Evolutionary conservation across 306 rosid genomes (phyloP).

Genomic region (Cicer bijugum): DNA sequence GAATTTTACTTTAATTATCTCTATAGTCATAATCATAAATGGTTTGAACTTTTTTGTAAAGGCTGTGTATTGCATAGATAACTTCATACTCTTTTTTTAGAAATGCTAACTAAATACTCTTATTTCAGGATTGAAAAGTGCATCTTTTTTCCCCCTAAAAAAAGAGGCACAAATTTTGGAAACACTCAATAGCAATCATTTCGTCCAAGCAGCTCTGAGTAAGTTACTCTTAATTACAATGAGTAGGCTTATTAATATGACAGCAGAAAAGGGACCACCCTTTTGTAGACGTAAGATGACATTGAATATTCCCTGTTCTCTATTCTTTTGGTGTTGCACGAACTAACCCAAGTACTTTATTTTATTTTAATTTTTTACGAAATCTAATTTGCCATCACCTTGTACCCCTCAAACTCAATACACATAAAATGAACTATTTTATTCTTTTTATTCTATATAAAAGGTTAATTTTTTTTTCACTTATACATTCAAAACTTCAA

Average conservation of each 20-base stretch:
- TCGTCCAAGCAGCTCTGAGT: not conserved
- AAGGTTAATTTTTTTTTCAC: too few relatives aligned
- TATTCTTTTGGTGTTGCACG: not conserved
- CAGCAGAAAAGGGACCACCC: constrained; percentile 17
- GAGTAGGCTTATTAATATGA: not conserved
- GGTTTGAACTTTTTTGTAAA: not conserved
- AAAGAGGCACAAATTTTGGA: not conserved
- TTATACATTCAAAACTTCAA: too few relatives aligned
- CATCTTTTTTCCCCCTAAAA: not conserved
- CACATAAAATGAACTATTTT: too few relatives aligned
- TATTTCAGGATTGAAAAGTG: not conserved
- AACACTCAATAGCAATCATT: not conserved
- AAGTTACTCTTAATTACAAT: not conserved
- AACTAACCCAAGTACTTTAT: too few relatives aligned
- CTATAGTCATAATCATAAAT: too few relatives aligned
- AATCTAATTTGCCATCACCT: too few relatives aligned
- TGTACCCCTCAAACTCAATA: too few relatives aligned
- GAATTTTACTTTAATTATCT: too few relatives aligned
- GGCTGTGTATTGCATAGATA: not conserved
- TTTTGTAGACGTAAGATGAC: not conserved
- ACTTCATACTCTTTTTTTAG: not conserved
- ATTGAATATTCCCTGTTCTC: not conserved
- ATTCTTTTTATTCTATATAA: too few relatives aligned
- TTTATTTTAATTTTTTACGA: too few relatives aligned
- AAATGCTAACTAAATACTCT: too few relatives aligned